A percentile compares a stretch with the other conserved stretches of the same genome.
Conservation (phyloP, 495 filamentous ascomycete genomes). For the Antarctomyces pellizariae region DNA sequence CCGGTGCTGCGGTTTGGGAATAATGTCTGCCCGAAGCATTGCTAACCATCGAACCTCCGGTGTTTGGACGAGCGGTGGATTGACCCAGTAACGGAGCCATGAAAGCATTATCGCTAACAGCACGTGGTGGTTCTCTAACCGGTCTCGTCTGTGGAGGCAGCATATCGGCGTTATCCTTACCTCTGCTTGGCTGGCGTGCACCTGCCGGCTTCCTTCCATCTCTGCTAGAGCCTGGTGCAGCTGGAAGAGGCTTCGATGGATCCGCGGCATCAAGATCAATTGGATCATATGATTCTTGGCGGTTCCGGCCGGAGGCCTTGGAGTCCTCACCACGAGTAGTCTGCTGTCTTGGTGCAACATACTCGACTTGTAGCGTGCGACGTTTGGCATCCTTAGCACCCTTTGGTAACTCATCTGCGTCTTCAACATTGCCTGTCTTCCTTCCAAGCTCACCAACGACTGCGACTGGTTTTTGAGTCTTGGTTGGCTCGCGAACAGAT, state of each 20-base stretch:
- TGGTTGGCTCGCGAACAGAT: conserved; percentile 74
- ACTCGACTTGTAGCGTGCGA: conserved; percentile 90
- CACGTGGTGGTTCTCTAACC: conserved; percentile 28
- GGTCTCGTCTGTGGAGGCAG: conserved; percentile 25
- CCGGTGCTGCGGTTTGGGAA: conserved; percentile 67
- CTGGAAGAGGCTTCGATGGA: too few relatives aligned
- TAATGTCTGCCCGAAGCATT: conserved; percentile 52
- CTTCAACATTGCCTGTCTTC: conserved; percentile 58
- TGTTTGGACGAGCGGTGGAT: conserved; percentile 41
- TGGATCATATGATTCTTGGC: not conserved
- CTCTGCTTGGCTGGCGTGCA: conserved; percentile 23
- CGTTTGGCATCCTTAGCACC: conserved; percentile 61
- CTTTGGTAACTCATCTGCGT: conserved; percentile 38
- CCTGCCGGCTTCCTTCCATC: too few relatives aligned
- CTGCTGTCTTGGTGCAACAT: conserved; percentile 75
- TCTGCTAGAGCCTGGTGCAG: too few relatives aligned
- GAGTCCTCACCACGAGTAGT: conserved; percentile 47
- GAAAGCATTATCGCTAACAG: conserved; percentile 24
- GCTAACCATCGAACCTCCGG: conserved; percentile 61
- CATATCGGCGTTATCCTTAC: too few relatives aligned
- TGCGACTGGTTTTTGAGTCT: conserved; percentile 30
- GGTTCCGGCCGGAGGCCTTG: conserved; percentile 1
- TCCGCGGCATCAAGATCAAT: conserved; percentile 3
- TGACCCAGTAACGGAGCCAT: conserved; percentile 16
- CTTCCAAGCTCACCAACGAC: conserved; percentile 43